phyloP scores from a whole-genome alignment of 352 stramenopile genomes.

The Phytophthora ohioensis region DNA sequence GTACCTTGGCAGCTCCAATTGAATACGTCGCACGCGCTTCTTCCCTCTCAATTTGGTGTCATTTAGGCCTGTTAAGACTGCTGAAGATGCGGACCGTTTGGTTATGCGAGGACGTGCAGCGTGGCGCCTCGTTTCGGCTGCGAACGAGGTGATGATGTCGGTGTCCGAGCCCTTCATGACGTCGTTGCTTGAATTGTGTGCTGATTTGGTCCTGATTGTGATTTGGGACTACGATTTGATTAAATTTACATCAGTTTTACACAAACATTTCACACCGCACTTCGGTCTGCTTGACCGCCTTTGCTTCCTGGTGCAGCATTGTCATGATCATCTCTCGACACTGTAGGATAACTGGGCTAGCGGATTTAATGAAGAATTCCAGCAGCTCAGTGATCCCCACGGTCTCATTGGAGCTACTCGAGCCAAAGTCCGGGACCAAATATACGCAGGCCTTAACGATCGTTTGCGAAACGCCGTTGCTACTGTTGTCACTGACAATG shows the following conservation, averaged over 20 bases:
- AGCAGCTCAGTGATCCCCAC: constrained; percentile 37
- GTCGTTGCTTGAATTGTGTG: neutral
- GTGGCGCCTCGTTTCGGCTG: no score
- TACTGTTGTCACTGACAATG: constrained; percentile 27
- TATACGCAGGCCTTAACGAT: constrained; percentile 35
- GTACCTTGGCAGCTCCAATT: constrained; percentile 39
- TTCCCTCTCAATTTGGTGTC: neutral
- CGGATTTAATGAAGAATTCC: constrained; percentile 38
- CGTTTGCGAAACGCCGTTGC: constrained; percentile 18
- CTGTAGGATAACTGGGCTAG: constrained; percentile 23
- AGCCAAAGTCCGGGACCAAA: constrained; percentile 37
- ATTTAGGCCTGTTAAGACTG: neutral
- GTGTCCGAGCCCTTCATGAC: neutral
- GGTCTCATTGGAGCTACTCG: constrained; percentile 22
- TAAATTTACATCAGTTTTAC: constrained; percentile 17
- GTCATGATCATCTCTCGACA: constrained; percentile 35
- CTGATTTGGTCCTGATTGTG: neutral
- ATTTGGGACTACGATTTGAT: constrained; percentile 12
- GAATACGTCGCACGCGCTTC: constrained; percentile 23
- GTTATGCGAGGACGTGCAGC: neutral
- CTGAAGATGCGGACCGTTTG: neutral
- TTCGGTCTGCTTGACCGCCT: constrained; percentile 25
- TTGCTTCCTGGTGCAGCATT: constrained; percentile 30
- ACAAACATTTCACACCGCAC: constrained; percentile 24
- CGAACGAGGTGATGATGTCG: no score